Base-by-base conservation (phyloP, 1,139 yeast species). In the Blastobotrys ciferrii region DNA sequence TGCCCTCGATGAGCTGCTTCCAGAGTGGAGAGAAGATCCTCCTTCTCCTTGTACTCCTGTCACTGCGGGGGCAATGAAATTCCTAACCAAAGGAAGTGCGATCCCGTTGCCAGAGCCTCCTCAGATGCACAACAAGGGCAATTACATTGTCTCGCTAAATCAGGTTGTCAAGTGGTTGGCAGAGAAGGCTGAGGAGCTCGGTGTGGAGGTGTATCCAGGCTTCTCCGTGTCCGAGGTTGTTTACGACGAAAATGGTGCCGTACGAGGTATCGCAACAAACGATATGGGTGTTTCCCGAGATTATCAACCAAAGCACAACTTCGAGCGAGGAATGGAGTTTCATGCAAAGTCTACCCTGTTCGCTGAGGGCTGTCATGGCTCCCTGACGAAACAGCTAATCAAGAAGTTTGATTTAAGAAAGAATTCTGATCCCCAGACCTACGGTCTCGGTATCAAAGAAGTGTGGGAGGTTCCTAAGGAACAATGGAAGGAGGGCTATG, bases 281-380 rank as follows among this genome's bases (percentile, higher is more conserved):
- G 98, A 92, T 65, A 78, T 84, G 81, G 98, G 98, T 11, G 71
- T 91, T 13, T 77, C 82, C 44, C 82, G 80, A 59, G 70, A 76
- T 43, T 96, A 96, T 13, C 67, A 72, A 41, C 95, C 96, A 20
- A 87, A 84, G 62, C 84, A 78, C 55, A 75, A 80, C 20, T 92
- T 88, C 66, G 96, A 92, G 69, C 77, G 95, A 55, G 98, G 98
- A 19, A 87, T 92, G 96, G 98, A 88, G 66, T 92, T 92, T 67
- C 94, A 84, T 59, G 88, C 98, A 1, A 78, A 91, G 60, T 73
- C 83, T 53, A 91, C 97, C 0, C 84, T 92, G 17, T 76, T 92
- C 46, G 96, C 96, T 2, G 98, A 92, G 69, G 98, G 98, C 18
- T 92, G 98, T 64, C 98, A 89, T 68, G 98, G 98, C 0, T 89